phyloP scores from a whole-genome alignment of 2,329 filamentous ascomycete species.

The Pezicula neosporulosa region DNA sequence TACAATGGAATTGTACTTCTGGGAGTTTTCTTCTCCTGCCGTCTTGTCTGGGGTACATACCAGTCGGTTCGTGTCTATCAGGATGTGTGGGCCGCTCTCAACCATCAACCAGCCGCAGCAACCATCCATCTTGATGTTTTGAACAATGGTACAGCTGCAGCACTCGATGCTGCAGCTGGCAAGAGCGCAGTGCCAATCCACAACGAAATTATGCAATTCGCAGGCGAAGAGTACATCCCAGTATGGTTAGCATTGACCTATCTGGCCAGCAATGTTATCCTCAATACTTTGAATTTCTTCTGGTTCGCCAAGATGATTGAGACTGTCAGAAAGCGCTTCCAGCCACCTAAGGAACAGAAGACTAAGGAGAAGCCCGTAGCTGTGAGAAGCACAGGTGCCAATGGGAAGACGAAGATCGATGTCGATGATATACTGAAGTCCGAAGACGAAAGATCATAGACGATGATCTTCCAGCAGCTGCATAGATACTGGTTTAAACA shows the following conservation, averaged over 20 bases:
- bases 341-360: conserved; percentile 39
- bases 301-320: conserved; percentile 89
- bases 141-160: conserved; percentile 30
- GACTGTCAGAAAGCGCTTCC: conserved; percentile 74
- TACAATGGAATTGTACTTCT: conserved; percentile 75
- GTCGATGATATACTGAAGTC: conserved; percentile 27
- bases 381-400: conserved; percentile 21
- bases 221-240: conserved; percentile 53
- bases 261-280: conserved; percentile 63
- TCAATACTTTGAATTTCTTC: conserved; percentile 77
- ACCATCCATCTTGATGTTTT: conserved; percentile 28
- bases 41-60: conserved; percentile 74
- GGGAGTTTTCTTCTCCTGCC: conserved; percentile 70
- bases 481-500: background rate
- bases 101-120: conserved; percentile 34
- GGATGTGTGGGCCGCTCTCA: conserved; percentile 63
- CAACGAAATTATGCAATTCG: conserved; percentile 45
- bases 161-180: conserved; percentile 28
- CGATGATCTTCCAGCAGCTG: conserved; percentile 9
- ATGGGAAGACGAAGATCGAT: conserved; percentile 23
- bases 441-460: conserved; percentile 23
- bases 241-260: conserved; percentile 69
- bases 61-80: conserved; percentile 66
- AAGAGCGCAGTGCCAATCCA: conserved; percentile 23
- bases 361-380: conserved; percentile 26